A percentile compares a stretch with the other conserved stretches of the same genome.
These are phyloP conservation scores for Tilletia caries DNA, from an alignment of 1,284 basidiomycete genomes.

Conservation along the genomic window DNA sequence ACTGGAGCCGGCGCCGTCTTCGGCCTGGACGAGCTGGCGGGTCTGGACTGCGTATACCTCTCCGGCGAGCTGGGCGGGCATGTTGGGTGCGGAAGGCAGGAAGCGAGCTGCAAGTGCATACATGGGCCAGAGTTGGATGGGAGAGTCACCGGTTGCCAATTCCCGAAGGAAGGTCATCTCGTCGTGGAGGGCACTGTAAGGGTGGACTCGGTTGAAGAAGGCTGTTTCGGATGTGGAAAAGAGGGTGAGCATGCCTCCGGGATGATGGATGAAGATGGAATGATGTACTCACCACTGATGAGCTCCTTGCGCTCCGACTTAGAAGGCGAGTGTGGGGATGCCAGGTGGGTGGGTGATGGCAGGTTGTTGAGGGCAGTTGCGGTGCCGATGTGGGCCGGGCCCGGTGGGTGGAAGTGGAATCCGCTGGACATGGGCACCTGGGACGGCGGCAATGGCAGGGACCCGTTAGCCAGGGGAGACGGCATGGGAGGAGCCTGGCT, in stretches of 20 bases:
- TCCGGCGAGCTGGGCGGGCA: neutral
- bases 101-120: conserved; percentile 55
- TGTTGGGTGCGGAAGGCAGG: neutral
- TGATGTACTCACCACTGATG: conserved; percentile 27
- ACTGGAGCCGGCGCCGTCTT: neutral
- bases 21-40: neutral
- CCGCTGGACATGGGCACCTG: too few relatives aligned
- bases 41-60: neutral
- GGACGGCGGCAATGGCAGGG: too few relatives aligned
- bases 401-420: neutral
- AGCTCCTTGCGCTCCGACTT: conserved; percentile 29
- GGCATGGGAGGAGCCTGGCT: neutral
- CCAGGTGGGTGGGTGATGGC: conserved; percentile 16
- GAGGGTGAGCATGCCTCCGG: conserved; percentile 41
- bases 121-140: conserved; percentile 56
- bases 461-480: too few relatives aligned
- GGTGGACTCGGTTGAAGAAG: conserved; percentile 56
- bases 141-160: conserved; percentile 54
- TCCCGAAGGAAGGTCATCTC: conserved; percentile 56
- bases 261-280: conserved; percentile 11
- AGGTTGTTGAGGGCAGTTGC: conserved; percentile 13
- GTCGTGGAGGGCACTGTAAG: conserved; percentile 56
- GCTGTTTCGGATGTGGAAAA: conserved; percentile 50
- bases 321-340: conserved; percentile 18
- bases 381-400: neutral